phyloP scores from a whole-genome alignment of 176 grass and related monocot genomes.

The Oryza coarctata region DNA sequence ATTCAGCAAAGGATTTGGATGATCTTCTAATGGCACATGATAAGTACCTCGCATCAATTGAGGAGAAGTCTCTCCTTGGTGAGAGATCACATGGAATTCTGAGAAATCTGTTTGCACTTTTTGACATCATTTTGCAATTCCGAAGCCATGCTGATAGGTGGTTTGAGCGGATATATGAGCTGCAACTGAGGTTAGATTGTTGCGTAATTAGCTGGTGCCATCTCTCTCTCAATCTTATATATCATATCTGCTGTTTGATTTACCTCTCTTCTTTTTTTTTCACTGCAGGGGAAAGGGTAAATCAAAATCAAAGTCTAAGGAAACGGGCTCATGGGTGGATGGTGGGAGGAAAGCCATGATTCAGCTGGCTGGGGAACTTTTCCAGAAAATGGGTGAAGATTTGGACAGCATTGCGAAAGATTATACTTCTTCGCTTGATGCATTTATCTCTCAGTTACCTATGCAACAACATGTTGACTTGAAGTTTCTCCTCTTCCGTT shows the following conservation, averaged over 20 bases:
- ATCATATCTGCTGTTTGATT: constrained; percentile 15
- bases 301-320: constrained; percentile 71
- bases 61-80: constrained; percentile 84
- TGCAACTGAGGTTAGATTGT: constrained; percentile 71
- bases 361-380: constrained; percentile 74
- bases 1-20: constrained; percentile 86
- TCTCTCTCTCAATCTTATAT: constrained; percentile 22
- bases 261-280: constrained; percentile 17
- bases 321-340: constrained; percentile 53
- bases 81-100: constrained; percentile 68
- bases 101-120: constrained; percentile 71
- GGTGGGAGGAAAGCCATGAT: constrained; percentile 81
- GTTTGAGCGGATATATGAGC: constrained; percentile 88
- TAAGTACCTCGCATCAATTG: constrained; percentile 83
- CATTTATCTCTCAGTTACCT: constrained; percentile 85
- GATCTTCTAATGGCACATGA: constrained; percentile 83
- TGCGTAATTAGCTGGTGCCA: constrained; percentile 15
- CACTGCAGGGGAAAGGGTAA: constrained; percentile 65
- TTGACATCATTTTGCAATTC: constrained; percentile 87
- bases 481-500: constrained; percentile 91
- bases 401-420: constrained; percentile 87
- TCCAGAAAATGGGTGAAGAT: constrained; percentile 89
- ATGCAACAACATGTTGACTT: constrained; percentile 92
- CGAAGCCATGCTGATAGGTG: constrained; percentile 81
- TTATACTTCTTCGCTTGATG: constrained; percentile 78